Percentiles rank a stretch among this genome's conserved stretches.
Evolutionary conservation across 1,139 yeast genomes (phyloP).

Genomic region (Candida sojae): DNA sequence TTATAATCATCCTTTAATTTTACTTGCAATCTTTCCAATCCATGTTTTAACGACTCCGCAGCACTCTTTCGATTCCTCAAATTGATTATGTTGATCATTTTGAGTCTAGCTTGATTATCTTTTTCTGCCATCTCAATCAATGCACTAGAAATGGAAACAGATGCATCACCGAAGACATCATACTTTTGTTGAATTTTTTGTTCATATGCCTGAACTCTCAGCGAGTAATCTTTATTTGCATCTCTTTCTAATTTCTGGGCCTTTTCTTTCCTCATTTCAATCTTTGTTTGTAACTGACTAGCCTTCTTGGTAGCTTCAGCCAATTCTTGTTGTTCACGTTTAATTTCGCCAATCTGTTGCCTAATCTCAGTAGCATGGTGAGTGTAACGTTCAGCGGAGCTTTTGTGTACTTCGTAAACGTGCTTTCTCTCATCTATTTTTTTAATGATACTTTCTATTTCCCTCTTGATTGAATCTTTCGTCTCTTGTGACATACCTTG

Average conservation of each 20-base stretch:
- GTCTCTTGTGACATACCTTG: constrained; percentile 46
- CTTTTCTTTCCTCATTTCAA: constrained; percentile 23
- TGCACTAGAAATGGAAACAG: constrained; percentile 15
- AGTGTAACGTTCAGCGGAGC: neutral
- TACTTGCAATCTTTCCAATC: constrained; percentile 32
- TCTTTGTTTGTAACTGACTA: constrained; percentile 20
- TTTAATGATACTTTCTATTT: constrained; percentile 1
- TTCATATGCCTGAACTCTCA: constrained; percentile 25
- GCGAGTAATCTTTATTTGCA: constrained; percentile 30
- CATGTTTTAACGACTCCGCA: constrained; percentile 31
- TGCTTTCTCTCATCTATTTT: constrained; percentile 7
- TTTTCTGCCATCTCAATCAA: constrained; percentile 20
- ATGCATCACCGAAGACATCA: constrained; percentile 19
- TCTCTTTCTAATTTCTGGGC: constrained; percentile 27
- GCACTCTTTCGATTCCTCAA: constrained; percentile 35
- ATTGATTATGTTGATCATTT: constrained; percentile 27
- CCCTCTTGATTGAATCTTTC: constrained; percentile 21
- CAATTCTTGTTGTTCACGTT: constrained; percentile 15
- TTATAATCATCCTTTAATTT: constrained; percentile 34
- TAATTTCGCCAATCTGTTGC: constrained; percentile 18
- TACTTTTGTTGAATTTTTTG: constrained; percentile 26
- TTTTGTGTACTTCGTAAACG: constrained; percentile 1
- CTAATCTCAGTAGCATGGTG: constrained; percentile 16
- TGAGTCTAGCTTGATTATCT: constrained; percentile 23
- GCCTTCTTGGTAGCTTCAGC: constrained; percentile 15